Conservation (phyloP, 2,329 filamentous ascomycete genomes). For the Epichloe glyceriae region DNA sequence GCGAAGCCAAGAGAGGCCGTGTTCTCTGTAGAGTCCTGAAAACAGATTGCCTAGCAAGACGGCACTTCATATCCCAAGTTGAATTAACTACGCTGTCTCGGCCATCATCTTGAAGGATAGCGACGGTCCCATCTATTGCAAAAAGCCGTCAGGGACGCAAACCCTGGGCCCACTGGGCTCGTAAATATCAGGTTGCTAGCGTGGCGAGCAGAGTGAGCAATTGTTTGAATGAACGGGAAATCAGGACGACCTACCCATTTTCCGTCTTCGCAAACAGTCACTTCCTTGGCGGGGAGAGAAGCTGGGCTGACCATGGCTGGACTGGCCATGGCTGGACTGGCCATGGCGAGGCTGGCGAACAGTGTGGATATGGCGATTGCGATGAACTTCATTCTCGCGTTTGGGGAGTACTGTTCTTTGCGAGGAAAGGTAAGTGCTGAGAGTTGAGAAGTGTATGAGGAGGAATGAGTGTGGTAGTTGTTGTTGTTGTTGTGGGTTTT, state of each 20-base stretch:
- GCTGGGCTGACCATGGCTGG: neutral
- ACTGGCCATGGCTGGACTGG: neutral
- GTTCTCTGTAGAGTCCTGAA: no score
- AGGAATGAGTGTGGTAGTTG: no score
- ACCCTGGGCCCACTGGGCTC: neutral
- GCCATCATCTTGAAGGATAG: no score
- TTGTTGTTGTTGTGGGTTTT: no score
- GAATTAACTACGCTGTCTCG: no score
- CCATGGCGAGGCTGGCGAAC: neutral
- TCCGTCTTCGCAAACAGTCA: neutral
- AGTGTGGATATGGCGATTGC: neutral
- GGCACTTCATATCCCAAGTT: no score
- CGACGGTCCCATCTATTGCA: neutral
- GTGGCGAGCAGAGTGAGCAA: neutral
- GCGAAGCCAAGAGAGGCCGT: no score
- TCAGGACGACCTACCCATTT: neutral
- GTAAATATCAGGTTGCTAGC: neutral
- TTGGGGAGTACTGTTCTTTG: neutral
- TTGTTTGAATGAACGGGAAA: neutral
- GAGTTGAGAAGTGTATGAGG: no score
- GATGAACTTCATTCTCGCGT: neutral
- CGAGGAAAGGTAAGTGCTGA: neutral
- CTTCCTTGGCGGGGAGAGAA: neutral
- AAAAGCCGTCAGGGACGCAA: neutral
- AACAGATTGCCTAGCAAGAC: no score